Evolutionary conservation across 2,329 filamentous ascomycete genomes (phyloP).

Genomic region (Sporothrix schenckii): DNA sequence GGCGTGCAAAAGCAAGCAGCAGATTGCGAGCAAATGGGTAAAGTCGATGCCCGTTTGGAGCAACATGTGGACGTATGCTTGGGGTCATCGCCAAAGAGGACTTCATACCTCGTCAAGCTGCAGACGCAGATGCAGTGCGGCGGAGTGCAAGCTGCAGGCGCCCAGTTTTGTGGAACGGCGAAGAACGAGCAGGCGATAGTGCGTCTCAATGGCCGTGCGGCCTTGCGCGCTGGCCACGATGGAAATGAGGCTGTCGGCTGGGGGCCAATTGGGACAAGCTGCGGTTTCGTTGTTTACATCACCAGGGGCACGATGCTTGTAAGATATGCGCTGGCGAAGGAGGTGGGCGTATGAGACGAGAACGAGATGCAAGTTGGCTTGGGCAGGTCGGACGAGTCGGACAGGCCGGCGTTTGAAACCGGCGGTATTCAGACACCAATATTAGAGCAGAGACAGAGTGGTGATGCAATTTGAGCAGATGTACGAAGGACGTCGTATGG

Average conservation of each 20-base stretch:
- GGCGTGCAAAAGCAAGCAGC: not conserved
- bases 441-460: not conserved
- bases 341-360: not conserved
- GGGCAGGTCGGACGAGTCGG: not conserved
- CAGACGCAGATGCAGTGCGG: slow-evolving; percentile 18
- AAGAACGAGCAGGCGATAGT: slow-evolving; percentile 12
- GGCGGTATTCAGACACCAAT: slow-evolving; percentile 9
- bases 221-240: slow-evolving; percentile 1
- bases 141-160: slow-evolving; percentile 26
- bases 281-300: slow-evolving; percentile 21
- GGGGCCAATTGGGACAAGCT: not conserved
- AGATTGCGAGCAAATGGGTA: not conserved
- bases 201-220: slow-evolving; percentile 24
- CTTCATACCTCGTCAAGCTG: not conserved
- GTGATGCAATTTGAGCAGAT: not conserved
- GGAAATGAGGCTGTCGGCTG: not conserved
- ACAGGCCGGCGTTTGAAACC: slow-evolving; percentile 3
- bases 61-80: not conserved
- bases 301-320: not conserved
- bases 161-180: slow-evolving; percentile 26
- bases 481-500: too few species aligned
- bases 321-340: slow-evolving; percentile 15
- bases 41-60: not conserved
- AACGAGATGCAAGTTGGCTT: slow-evolving; percentile 1
- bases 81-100: not conserved